Evolutionary conservation across 345 rosid species (phyloP).

Genomic region (Psidium friedrichsthalianum): DNA sequence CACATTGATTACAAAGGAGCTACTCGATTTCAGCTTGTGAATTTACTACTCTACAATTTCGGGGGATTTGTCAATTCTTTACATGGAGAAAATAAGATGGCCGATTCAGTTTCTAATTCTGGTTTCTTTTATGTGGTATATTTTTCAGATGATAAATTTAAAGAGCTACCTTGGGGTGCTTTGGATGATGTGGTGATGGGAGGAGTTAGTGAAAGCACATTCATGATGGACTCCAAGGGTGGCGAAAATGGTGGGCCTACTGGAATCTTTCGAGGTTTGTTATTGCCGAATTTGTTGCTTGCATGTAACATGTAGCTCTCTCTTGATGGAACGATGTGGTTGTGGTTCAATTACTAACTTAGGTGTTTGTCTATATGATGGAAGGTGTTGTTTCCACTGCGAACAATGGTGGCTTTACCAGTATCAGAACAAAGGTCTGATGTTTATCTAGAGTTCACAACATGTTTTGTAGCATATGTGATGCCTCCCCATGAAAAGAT

Average conservation of each 20-base stretch:
- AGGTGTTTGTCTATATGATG: neutral
- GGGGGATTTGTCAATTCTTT: neutral
- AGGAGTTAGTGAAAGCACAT: slow-evolving; percentile 82
- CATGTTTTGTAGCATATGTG: neutral
- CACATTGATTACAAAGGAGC: neutral
- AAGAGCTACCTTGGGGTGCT: slow-evolving; percentile 92
- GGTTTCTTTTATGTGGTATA: neutral
- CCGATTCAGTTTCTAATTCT: neutral
- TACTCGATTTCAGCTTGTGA: neutral
- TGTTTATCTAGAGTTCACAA: neutral
- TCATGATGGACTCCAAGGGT: slow-evolving; percentile 45
- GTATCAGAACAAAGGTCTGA: slow-evolving; percentile 72
- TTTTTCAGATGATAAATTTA: slow-evolving; percentile 42
- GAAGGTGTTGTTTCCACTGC: slow-evolving; percentile 82
- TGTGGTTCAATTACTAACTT: neutral
- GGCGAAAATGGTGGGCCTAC: slow-evolving; percentile 74
- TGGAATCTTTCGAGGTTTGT: slow-evolving; percentile 68
- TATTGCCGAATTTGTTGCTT: neutral
- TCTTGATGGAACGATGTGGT: neutral
- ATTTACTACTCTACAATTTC: neutral
- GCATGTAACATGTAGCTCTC: neutral
- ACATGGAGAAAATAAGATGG: neutral
- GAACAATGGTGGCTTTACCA: slow-evolving; percentile 90
- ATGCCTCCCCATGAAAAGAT: neutral
- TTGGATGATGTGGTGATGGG: slow-evolving; percentile 99